A percentile compares a stretch with the other conserved stretches of the same genome.
phyloP scores from a whole-genome alignment of 768 basidiomycete genomes.

The Mycena filopes region DNA sequence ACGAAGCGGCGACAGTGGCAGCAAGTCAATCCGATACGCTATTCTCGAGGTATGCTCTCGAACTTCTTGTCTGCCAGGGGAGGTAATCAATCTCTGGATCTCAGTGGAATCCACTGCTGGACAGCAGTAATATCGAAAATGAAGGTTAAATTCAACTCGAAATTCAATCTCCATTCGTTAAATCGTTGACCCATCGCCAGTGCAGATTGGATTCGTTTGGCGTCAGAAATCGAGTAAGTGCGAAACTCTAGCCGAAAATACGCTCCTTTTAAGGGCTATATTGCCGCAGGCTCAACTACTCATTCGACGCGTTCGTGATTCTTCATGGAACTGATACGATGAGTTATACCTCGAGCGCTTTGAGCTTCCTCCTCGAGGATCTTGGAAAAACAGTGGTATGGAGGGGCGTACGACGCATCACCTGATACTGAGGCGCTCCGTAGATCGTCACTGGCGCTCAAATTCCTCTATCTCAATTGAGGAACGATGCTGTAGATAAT shows the following conservation, averaged over 20 bases:
- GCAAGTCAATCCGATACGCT: conserved; percentile 85
- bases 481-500: conserved; percentile 97
- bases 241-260: not conserved
- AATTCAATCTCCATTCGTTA: conserved; percentile 13
- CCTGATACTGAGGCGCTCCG: not conserved
- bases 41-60: conserved; percentile 72
- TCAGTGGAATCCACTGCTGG: conserved; percentile 88
- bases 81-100: conserved; percentile 25
- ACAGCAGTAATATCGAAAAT: conserved; percentile 91
- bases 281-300: conserved; percentile 71
- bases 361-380: conserved; percentile 93
- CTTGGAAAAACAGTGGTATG: conserved; percentile 89
- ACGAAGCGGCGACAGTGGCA: conserved; percentile 67
- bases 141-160: conserved; percentile 57
- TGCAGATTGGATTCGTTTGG: conserved; percentile 90
- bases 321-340: conserved; percentile 94
- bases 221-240: conserved; percentile 81
- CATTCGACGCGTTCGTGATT: conserved; percentile 92
- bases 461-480: conserved; percentile 88
- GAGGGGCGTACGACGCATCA: not conserved
- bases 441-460: conserved; percentile 94
- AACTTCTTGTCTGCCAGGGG: conserved; percentile 18
- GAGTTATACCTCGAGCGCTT: conserved; percentile 88
- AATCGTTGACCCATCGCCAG: conserved; percentile 16
- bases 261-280: not conserved